Evolutionary conservation across 768 basidiomycete species (phyloP).

Genomic region (Nevesoporus exiguus): DNA sequence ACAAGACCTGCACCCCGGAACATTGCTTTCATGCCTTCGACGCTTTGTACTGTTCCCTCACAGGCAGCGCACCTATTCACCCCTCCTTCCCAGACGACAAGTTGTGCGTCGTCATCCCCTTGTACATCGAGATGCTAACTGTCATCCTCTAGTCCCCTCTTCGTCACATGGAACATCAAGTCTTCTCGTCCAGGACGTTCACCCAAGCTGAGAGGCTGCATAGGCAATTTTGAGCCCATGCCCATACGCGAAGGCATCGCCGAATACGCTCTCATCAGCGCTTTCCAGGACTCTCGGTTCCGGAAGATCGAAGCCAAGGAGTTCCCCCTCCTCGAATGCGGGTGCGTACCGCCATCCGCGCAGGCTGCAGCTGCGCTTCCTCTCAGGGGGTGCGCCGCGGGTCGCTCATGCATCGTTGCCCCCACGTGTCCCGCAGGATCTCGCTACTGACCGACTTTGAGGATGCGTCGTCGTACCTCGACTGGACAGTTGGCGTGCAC

Average conservation of each 20-base stretch:
- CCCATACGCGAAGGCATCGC: constrained; percentile 70
- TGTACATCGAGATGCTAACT: constrained; percentile 2
- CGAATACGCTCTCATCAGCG: constrained; percentile 91
- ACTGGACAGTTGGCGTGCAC: constrained; percentile 91
- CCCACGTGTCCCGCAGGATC: constrained; percentile 48
- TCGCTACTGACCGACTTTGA: constrained; percentile 95
- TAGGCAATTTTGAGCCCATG: constrained; percentile 86
- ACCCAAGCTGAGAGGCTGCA: constrained; percentile 82
- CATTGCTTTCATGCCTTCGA: constrained; percentile 86
- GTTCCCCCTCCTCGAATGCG: constrained; percentile 79
- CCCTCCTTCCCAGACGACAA: constrained; percentile 70
- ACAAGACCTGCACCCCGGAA: constrained; percentile 58
- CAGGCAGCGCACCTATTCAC: constrained; percentile 45
- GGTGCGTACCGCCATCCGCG: constrained; percentile 42
- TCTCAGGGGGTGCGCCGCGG: background rate
- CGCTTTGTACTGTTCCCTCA: constrained; percentile 73
- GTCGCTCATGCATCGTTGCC: background rate
- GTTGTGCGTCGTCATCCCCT: constrained; percentile 52
- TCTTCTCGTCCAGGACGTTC: constrained; percentile 56
- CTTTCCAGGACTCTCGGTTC: constrained; percentile 87
- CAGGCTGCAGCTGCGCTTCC: background rate
- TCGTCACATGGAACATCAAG: constrained; percentile 93
- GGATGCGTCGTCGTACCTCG: constrained; percentile 76
- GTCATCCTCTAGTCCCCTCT: constrained; percentile 56
- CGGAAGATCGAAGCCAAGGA: constrained; percentile 73